Evolutionary conservation across 495 filamentous ascomycete species (phyloP).

Genomic region (Penicillium psychrofluorescens): DNA sequence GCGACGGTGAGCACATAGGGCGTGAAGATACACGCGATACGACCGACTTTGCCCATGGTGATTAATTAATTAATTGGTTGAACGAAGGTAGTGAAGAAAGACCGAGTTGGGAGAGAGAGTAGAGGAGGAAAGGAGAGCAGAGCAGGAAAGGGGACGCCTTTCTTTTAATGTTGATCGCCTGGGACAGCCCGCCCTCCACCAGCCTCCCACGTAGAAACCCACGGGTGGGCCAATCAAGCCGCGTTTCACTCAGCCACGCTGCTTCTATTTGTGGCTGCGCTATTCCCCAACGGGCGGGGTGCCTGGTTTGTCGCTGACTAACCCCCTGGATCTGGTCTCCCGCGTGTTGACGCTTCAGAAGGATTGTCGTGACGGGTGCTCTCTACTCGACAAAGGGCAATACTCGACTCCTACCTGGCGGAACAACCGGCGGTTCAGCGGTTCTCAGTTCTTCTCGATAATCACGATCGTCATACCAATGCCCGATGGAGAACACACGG

Average conservation of each 20-base stretch:
- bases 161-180: constrained; percentile 12
- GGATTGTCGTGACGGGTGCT: too few relatives aligned
- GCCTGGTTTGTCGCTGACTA: background rate
- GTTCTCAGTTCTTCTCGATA: too few relatives aligned
- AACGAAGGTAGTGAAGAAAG: background rate
- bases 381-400: too few relatives aligned
- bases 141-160: background rate
- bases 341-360: too few relatives aligned
- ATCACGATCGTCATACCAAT: constrained; percentile 11
- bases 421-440: background rate
- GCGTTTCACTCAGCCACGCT: background rate
- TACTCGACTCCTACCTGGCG: too few relatives aligned
- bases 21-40: constrained; percentile 72
- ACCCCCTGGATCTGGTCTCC: too few relatives aligned
- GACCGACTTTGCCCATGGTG: constrained; percentile 65
- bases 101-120: background rate
- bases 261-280: constrained; percentile 21
- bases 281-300: constrained; percentile 1
- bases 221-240: too few relatives aligned
- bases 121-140: background rate
- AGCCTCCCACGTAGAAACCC: constrained; percentile 4
- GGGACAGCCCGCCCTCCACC: constrained; percentile 8
- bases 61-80: background rate
- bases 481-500: constrained; percentile 1
- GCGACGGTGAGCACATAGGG: constrained; percentile 70